Base-by-base conservation (phyloP, 176 grass and related monocot species). In the Oryza coarctata region DNA sequence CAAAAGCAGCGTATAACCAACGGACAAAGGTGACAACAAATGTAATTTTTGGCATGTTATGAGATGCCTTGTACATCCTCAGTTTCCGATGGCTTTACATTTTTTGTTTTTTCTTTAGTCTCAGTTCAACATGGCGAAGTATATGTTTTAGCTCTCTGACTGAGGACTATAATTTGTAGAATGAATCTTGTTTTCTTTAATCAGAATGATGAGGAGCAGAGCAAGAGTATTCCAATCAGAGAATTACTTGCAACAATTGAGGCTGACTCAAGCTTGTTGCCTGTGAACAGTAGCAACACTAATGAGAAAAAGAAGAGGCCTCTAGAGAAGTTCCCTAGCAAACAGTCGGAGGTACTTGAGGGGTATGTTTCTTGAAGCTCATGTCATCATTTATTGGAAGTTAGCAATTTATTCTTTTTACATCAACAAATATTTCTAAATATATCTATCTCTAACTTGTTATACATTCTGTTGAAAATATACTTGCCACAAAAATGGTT, bases 341-440 rank as follows among this genome's bases (percentile, higher is more conserved):
- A 38, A 35, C 87, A 89, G 66, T 39, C 57, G 1, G 64, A 89
- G 18, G 10, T 76, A 33, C 77, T 89, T 8, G 82, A 89, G n/a
- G 26, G 64, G 87, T 89, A 89, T 50, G 76, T 4, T 25, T 84
- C 86, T 60, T 68, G 47, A 17, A 65, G 30, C 29, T 83, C 12
- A 31, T n/a, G 38, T 9, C 3, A 47, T 12, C 3, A 57, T 74
- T 88, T 28, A 43, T 32, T 60, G 17, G 3, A 67, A 74, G 10
- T 45, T 79, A 25, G 12, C 14, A 77, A 12, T 60, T 36, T 27
- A 62, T 39, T 10, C 22, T 1, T 31, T 31, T 44, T 27, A 28
- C 50, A 17, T 36, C 0, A 62, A 22, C 23, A 63, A 39, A 28
- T 2, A 39, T 65, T 47, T 34, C 12, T 60, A 4, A 34, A 6